Conservation (phyloP, 2,329 filamentous ascomycete genomes). For the Penicillium digitatum region DNA sequence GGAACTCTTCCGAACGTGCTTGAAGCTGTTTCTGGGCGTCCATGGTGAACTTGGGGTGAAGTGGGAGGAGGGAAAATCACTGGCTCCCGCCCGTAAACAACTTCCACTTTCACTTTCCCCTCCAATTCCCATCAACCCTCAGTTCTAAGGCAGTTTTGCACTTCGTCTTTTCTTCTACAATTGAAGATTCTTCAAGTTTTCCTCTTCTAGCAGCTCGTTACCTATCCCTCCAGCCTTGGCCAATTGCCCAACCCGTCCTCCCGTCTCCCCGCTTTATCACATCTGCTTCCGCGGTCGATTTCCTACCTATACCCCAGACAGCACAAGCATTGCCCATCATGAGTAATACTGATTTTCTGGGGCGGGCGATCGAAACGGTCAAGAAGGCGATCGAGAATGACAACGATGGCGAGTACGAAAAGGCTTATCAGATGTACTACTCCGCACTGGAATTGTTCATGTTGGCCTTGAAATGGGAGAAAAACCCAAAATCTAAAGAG, state of each 20-base stretch:
- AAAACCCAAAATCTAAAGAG: conserved; percentile 94
- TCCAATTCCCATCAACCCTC: conserved; percentile 15
- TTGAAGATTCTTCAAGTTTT: neutral
- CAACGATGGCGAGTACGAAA: conserved; percentile 92
- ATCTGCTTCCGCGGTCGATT: conserved; percentile 20
- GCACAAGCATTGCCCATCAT: conserved; percentile 51
- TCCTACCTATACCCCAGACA: conserved; percentile 12
- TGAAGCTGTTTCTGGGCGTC: conserved; percentile 75
- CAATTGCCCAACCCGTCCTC: conserved; percentile 11
- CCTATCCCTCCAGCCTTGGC: conserved; percentile 11
- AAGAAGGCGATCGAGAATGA: conserved; percentile 97
- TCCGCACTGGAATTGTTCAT: conserved; percentile 95
- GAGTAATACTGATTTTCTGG: conserved; percentile 96
- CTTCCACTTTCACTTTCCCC: conserved; percentile 23
- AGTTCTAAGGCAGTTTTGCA: neutral
- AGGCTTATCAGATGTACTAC: conserved; percentile 95
- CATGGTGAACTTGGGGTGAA: conserved; percentile 22
- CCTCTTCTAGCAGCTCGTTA: conserved; percentile 7
- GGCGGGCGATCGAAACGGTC: conserved; percentile 91
- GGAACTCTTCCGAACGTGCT: conserved; percentile 78
- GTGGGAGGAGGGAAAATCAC: conserved; percentile 30
- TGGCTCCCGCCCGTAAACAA: conserved; percentile 25
- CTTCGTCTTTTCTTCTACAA: neutral
- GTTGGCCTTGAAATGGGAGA: conserved; percentile 99
- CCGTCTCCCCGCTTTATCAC: conserved; percentile 20